A percentile compares a stretch with the other conserved stretches of the same genome.
Conservation (phyloP, 2,329 filamentous ascomycete genomes). For the Calonectria fujianensis region DNA sequence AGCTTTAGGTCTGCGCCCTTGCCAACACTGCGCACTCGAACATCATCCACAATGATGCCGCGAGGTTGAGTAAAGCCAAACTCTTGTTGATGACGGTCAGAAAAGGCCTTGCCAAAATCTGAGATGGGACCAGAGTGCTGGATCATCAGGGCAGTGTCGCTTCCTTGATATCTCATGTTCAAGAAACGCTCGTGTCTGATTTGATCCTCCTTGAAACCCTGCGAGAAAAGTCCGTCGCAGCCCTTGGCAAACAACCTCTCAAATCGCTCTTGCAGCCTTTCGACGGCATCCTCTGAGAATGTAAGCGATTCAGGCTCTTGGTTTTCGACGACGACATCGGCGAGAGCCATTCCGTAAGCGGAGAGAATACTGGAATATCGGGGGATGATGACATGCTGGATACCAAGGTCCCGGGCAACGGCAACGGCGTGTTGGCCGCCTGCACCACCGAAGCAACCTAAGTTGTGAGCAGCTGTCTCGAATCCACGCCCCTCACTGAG, state of each 20-base stretch:
- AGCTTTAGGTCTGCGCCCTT: conserved; percentile 31
- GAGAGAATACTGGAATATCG: conserved; percentile 66
- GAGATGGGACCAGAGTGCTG: conserved; percentile 1
- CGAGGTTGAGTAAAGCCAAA: conserved; percentile 75
- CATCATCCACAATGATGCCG: conserved; percentile 27
- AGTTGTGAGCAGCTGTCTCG: conserved; percentile 58
- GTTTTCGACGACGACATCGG: conserved; percentile 63
- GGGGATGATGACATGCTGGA: conserved; percentile 63
- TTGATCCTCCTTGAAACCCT: conserved; percentile 23
- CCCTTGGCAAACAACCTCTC: conserved; percentile 16
- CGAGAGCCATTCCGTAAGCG: conserved; percentile 65
- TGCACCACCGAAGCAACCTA: conserved; percentile 59
- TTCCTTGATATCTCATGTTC: conserved; percentile 34
- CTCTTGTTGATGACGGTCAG: conserved; percentile 82
- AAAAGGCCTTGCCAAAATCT: conserved; percentile 71
- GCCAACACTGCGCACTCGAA: conserved; percentile 25
- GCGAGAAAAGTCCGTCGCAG: background rate
- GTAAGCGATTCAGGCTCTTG: conserved; percentile 47
- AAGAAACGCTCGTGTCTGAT: conserved; percentile 27
- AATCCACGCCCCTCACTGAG: conserved; percentile 61
- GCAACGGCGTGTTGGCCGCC: conserved; percentile 64
- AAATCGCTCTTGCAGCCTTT: conserved; percentile 3
- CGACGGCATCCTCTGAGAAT: conserved; percentile 9
- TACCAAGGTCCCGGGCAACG: conserved; percentile 62
- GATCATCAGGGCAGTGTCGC: conserved; percentile 28